Evolutionary conservation across 441 rosid genomes (phyloP).

Genomic region (Viola pubescens): DNA sequence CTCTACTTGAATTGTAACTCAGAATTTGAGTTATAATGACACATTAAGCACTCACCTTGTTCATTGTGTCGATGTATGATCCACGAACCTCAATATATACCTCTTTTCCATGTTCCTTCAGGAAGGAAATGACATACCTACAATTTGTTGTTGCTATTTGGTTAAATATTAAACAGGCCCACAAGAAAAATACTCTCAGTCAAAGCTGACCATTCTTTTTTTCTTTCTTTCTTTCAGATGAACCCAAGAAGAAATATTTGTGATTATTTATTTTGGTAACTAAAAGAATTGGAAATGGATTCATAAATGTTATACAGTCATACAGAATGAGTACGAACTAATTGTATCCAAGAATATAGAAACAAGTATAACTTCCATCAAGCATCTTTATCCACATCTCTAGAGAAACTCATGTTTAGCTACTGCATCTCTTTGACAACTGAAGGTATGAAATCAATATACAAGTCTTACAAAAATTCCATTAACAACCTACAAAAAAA

Average conservation of each 20-base stretch:
- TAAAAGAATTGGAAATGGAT: no score
- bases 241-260: no score
- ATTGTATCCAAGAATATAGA: no score
- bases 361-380: no score
- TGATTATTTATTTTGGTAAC: no score
- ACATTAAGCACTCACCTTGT: conserved; percentile 54
- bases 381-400: no score
- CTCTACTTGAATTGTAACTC: not conserved
- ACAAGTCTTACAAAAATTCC: no score
- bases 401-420: no score
- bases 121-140: conserved; percentile 84
- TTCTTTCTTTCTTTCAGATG: no score
- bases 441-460: no score
- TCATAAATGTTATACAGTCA: not conserved
- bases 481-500: not conserved
- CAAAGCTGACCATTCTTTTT: no score
- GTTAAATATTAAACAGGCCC: conserved; percentile 7
- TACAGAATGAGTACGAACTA: not conserved
- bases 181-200: not conserved
- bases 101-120: conserved; percentile 92
- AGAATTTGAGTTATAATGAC: not conserved
- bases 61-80: conserved; percentile 96
- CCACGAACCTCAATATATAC: conserved; percentile 83
- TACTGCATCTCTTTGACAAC: no score
- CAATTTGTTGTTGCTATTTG: conserved; percentile 18